Evolutionary conservation across 2,329 filamentous ascomycete genomes (phyloP).

Genomic region (Sordariomycetes sp.): DNA sequence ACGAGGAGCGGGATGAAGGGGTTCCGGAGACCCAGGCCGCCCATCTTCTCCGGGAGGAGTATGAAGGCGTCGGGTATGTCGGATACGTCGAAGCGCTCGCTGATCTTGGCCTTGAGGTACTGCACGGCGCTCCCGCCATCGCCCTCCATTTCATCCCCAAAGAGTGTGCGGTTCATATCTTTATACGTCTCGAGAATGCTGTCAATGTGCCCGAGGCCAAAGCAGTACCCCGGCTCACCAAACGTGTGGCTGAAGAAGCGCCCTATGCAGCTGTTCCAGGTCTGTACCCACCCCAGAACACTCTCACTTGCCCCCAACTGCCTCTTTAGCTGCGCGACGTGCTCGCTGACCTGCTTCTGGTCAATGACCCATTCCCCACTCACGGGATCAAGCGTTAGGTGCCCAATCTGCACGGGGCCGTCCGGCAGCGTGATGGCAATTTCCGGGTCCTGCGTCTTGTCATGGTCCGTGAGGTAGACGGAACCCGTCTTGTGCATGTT

Average conservation of each 20-base stretch:
- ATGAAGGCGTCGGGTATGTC: constrained; percentile 30
- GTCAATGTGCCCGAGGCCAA: constrained; percentile 35
- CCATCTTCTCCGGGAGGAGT: constrained; percentile 29
- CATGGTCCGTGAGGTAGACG: constrained; percentile 21
- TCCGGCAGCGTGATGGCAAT: constrained; percentile 22
- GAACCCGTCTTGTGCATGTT: constrained; percentile 37
- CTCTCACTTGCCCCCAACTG: constrained; percentile 44
- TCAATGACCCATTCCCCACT: constrained; percentile 46
- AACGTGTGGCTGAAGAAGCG: constrained; percentile 42
- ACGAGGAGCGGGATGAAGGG: constrained; percentile 28
- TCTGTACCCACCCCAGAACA: constrained; percentile 27
- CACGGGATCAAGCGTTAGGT: constrained; percentile 37
- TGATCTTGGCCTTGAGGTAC: constrained; percentile 38
- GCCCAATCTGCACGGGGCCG: constrained; percentile 38
- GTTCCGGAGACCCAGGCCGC: constrained; percentile 30
- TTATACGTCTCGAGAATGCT: constrained; percentile 34
- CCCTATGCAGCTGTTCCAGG: constrained; percentile 37
- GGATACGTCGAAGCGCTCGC: constrained; percentile 31
- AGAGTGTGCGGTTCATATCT: constrained; percentile 11
- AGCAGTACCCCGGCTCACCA: constrained; percentile 35
- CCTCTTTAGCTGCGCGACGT: constrained; percentile 42
- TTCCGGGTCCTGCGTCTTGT: not conserved
- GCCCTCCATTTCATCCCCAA: constrained; percentile 17
- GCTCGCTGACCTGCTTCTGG: constrained; percentile 40
- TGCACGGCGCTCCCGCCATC: constrained; percentile 19